These are phyloP conservation scores for Austroboletus festivus DNA, from an alignment of 768 basidiomycete genomes.

Conservation along the genomic window DNA sequence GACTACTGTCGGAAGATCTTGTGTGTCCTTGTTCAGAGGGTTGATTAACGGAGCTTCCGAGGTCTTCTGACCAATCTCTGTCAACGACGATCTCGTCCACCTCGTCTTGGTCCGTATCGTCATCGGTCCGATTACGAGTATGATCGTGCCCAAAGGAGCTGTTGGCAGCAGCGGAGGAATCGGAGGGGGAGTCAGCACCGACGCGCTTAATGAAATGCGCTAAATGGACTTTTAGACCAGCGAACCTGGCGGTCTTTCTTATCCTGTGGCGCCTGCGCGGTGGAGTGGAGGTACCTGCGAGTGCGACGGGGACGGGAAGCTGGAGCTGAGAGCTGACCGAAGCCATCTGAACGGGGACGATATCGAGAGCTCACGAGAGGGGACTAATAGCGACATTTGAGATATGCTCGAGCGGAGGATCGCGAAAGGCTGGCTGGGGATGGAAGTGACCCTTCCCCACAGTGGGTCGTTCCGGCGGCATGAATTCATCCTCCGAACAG, in stretches of 20 bases:
- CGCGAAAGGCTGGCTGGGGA: not conserved
- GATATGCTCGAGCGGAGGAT: not conserved
- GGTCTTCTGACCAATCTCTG: slow-evolving; percentile 60
- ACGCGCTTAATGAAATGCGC: slow-evolving; percentile 50
- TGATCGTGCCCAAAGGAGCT: slow-evolving; percentile 42
- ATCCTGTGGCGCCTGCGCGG: slow-evolving; percentile 28
- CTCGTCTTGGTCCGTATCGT: slow-evolving; percentile 33
- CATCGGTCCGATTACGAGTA: slow-evolving; percentile 28
- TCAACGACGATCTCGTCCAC: slow-evolving; percentile 79
- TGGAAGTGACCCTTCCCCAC: not conserved
- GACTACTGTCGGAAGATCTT: slow-evolving; percentile 48
- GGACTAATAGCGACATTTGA: no score
- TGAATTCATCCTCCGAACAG: slow-evolving; percentile 15
- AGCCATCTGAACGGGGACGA: no score
- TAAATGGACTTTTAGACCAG: slow-evolving; percentile 43
- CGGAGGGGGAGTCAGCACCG: slow-evolving; percentile 56
- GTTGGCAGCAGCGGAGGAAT: slow-evolving; percentile 50
- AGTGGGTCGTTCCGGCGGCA: slow-evolving; percentile 2
- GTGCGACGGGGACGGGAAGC: slow-evolving; percentile 44
- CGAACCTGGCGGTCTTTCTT: slow-evolving; percentile 40
- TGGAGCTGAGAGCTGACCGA: slow-evolving; percentile 7
- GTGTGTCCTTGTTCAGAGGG: slow-evolving; percentile 52
- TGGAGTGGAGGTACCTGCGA: slow-evolving; percentile 24
- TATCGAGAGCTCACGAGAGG: no score
- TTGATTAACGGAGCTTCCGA: slow-evolving; percentile 49